phyloP scores from a whole-genome alignment of 768 basidiomycete genomes.

The Mrakia frigida region DNA sequence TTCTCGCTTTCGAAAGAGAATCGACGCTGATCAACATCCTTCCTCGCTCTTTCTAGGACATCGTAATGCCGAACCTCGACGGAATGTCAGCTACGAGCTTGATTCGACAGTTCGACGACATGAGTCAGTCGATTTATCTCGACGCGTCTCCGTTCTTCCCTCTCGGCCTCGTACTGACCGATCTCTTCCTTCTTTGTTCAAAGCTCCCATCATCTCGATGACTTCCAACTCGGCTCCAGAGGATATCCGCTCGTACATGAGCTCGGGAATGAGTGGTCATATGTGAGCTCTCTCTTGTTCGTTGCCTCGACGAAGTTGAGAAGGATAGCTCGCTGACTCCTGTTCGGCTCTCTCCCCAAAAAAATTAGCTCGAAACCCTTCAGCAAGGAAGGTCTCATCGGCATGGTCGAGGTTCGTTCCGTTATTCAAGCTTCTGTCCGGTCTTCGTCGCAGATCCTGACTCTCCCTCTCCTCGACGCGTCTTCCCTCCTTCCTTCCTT shows the following conservation, averaged over 20 bases:
- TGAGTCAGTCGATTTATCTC: conserved; percentile 47
- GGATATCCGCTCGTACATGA: conserved; percentile 76
- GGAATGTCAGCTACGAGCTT: conserved; percentile 86
- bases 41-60: conserved; percentile 54
- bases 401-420: conserved; percentile 73
- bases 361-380: conserved; percentile 80
- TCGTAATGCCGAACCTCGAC: conserved; percentile 63
- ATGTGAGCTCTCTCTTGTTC: neutral
- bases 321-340: too few species aligned
- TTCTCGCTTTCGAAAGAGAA: neutral
- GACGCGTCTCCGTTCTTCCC: neutral
- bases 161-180: neutral
- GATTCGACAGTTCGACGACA: conserved; percentile 89
- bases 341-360: neutral
- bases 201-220: conserved; percentile 92
- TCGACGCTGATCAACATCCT: neutral
- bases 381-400: conserved; percentile 82
- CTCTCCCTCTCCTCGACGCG: neutral
- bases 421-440: too few species aligned
- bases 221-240: conserved; percentile 89
- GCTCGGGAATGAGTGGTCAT: conserved; percentile 59
- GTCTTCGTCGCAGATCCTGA: neutral
- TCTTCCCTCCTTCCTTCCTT: neutral
- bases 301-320: too few species aligned
- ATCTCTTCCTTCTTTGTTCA: neutral